Evolutionary conservation across 495 filamentous ascomycete species (phyloP).

Genomic region (Parathielavia hyrcaniae): DNA sequence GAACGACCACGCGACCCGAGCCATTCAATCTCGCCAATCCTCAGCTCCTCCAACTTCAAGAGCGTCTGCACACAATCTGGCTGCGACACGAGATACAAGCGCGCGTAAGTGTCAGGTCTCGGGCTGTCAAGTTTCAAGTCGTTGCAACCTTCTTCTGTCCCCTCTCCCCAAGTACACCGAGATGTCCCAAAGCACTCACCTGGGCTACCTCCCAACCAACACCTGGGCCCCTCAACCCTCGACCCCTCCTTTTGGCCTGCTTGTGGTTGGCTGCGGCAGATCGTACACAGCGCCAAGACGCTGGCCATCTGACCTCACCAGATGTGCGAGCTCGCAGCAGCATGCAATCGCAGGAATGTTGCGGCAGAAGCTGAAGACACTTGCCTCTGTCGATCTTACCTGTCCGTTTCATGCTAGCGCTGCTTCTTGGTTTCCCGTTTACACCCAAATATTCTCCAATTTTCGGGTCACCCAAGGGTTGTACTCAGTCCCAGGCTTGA

Average conservation of each 20-base stretch:
- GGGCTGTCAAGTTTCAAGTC: slow-evolving; percentile 6
- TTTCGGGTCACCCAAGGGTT: no score
- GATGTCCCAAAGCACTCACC: slow-evolving; percentile 28
- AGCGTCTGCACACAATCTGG: background rate
- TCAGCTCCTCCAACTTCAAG: background rate
- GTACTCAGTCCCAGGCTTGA: no score
- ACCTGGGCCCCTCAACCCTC: slow-evolving; percentile 25
- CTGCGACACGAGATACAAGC: slow-evolving; percentile 15
- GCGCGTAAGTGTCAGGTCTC: slow-evolving; percentile 18
- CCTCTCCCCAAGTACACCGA: slow-evolving; percentile 20
- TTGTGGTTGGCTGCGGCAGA: slow-evolving; percentile 30
- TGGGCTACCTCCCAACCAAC: slow-evolving; percentile 22
- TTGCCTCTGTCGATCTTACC: slow-evolving; percentile 1
- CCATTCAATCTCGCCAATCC: slow-evolving; percentile 15
- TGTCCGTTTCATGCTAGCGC: background rate
- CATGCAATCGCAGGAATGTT: slow-evolving; percentile 20
- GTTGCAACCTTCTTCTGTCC: background rate
- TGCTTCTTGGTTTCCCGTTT: background rate
- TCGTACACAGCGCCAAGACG: slow-evolving; percentile 30
- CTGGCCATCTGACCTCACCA: slow-evolving; percentile 37
- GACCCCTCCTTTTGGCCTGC: slow-evolving; percentile 29
- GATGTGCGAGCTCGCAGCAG: slow-evolving; percentile 26
- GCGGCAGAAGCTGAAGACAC: background rate
- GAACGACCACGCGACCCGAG: slow-evolving; percentile 18
- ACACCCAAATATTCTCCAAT: no score